phyloP scores from a whole-genome alignment of 306 rosid species.

The Rubus idaeus region DNA sequence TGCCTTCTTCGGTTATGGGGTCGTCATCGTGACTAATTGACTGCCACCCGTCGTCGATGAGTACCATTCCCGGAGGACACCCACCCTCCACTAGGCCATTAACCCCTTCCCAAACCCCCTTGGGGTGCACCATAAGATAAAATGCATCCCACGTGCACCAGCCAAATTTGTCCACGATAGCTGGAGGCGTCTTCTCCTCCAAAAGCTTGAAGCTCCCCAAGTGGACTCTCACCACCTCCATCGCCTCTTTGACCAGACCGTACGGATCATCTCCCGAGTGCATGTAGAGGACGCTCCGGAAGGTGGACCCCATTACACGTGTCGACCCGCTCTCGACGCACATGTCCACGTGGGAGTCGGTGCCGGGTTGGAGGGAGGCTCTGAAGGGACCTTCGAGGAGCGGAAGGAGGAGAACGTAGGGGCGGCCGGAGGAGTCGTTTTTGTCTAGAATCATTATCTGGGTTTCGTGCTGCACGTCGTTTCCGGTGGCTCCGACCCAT shows the following conservation, averaged over 20 bases:
- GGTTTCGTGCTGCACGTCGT: constrained; percentile 55
- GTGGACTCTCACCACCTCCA: constrained; percentile 40
- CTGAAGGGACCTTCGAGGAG: constrained; percentile 60
- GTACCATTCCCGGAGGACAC: constrained; percentile 59
- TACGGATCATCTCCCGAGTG: constrained; percentile 56
- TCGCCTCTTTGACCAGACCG: constrained; percentile 43
- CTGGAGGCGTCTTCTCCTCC: constrained; percentile 59
- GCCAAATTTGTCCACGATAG: constrained; percentile 61
- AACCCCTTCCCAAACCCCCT: constrained; percentile 51
- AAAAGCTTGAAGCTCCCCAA: constrained; percentile 56
- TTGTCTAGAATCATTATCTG: constrained; percentile 54
- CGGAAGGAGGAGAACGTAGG: constrained; percentile 60
- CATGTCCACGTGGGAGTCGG: constrained; percentile 35
- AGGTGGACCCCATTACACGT: constrained; percentile 35
- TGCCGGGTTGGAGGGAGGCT: constrained; percentile 46
- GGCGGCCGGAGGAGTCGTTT: constrained; percentile 30
- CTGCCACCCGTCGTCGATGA: constrained; percentile 83
- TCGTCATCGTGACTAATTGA: constrained; percentile 50
- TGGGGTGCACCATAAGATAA: constrained; percentile 62
- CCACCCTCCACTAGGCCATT: constrained; percentile 55
- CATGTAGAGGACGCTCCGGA: constrained; percentile 51
- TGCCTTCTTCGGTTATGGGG: constrained; percentile 20
- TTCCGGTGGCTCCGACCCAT: constrained; percentile 51
- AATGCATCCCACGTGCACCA: constrained; percentile 92
- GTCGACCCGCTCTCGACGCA: constrained; percentile 77